phyloP scores from a whole-genome alignment of 768 basidiomycete species.

The Chlorophyllum brunneum region DNA sequence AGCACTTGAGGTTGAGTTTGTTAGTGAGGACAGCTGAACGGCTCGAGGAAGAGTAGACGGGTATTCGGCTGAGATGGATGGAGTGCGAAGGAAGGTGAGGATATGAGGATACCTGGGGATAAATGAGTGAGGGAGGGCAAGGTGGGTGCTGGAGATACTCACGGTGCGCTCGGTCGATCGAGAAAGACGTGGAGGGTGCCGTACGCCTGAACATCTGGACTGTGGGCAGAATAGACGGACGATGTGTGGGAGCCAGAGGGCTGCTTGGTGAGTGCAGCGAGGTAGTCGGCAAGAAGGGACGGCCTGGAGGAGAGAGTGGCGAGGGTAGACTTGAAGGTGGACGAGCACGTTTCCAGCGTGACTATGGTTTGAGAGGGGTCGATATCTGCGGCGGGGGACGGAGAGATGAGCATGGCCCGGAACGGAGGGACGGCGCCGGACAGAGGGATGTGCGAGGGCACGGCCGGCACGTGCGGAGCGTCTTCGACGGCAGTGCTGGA shows the following conservation, averaged over 20 bases:
- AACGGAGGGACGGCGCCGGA: constrained; percentile 55
- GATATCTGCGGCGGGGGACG: constrained; percentile 40
- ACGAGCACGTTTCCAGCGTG: constrained; percentile 70
- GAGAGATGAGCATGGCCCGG: constrained; percentile 61
- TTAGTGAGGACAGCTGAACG: constrained; percentile 43
- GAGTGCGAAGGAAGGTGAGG: constrained; percentile 66
- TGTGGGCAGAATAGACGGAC: constrained; percentile 53
- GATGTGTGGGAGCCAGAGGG: constrained; percentile 41
- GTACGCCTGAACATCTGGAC: constrained; percentile 52
- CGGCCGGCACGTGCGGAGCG: constrained; percentile 42
- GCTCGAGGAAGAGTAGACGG: constrained; percentile 58
- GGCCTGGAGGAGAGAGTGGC: constrained; percentile 65
- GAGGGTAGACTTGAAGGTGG: constrained; percentile 61
- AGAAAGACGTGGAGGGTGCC: constrained; percentile 69
- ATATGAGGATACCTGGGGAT: constrained; percentile 62
- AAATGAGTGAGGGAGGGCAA: background rate
- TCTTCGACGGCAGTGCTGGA: constrained; percentile 34
- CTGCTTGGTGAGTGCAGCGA: constrained; percentile 38
- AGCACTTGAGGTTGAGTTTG: constrained; percentile 20
- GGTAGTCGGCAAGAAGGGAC: constrained; percentile 59
- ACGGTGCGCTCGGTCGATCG: constrained; percentile 79
- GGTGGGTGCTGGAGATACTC: constrained; percentile 29
- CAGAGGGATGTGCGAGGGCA: constrained; percentile 41
- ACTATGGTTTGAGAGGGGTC: constrained; percentile 65
- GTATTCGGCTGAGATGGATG: constrained; percentile 37